Evolutionary conservation across 2,329 filamentous ascomycete species (phyloP), one percentile per base, ranked within the genome.

Genomic region (Talaromyces sp.): DNA sequence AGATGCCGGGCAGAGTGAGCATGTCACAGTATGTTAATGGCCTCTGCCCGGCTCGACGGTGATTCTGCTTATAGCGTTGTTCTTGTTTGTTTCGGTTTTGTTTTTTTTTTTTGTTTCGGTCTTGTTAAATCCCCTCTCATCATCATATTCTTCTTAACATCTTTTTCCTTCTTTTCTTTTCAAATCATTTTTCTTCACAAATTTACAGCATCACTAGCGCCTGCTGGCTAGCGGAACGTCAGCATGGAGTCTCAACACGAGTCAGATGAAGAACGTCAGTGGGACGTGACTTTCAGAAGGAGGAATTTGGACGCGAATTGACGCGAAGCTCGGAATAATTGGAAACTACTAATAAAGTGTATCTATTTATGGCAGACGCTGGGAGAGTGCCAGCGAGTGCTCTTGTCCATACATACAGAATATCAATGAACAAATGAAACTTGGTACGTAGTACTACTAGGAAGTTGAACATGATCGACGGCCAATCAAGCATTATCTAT

Each of bases 41-140:
- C 11, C 13, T 42, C 33, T 33, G 58, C 59, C 55, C 52, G 53
- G 39, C 39, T 57, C 19, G 39, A 28, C 27, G 15, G 25, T 28
- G 53, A 33, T 49, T 55, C 13, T 47, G 28, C n/a, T 39, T 51
- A 22, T 55, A 55, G 36, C 55, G 53, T 61, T 55, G 36, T 55
- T 52, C n/a, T 53, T 59, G 8, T 25, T 32, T 32, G n/a, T 53
- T 53, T 51, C 36, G 36, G 36, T 30, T 42, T 27, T 47, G 44
- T 47, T 11, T 47, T 30, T 44, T 57, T 47, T 11, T 47, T 30
- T 44, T 57, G 13, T 15, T 25, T 44, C 47, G 44, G 8, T 47
- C 25, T n/a, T 47, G 44, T 47, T 25, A 11, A 47, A 25, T 47
- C 44, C 44, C 44, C 44, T 47, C 44, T 47, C 44, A 27, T 47